These are phyloP conservation scores for Colletotrichum sp. DNA, from an alignment of 2,329 filamentous ascomycete species.

Conservation along the genomic window DNA sequence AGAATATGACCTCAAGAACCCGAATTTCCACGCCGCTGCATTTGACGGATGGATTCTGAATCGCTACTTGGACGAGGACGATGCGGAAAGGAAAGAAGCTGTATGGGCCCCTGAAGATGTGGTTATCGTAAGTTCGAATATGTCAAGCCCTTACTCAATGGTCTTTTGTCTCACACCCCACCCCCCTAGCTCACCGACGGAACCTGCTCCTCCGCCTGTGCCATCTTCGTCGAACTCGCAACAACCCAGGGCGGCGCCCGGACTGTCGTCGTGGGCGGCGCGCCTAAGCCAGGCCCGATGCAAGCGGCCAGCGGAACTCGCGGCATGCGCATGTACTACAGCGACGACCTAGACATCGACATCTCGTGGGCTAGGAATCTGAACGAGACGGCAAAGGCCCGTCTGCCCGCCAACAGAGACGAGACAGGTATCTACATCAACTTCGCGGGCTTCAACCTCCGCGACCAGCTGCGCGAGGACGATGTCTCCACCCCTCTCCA, in stretches of 20 bases:
- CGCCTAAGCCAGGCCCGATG: slow-evolving; percentile 54
- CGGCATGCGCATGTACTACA: slow-evolving; percentile 46
- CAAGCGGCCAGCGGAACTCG: slow-evolving; percentile 63
- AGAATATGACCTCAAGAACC: slow-evolving; percentile 2
- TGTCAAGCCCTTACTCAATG: accelerated
- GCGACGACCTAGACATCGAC: slow-evolving; percentile 21
- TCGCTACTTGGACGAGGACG: not conserved
- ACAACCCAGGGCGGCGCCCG: slow-evolving; percentile 56
- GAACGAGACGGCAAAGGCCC: not conserved
- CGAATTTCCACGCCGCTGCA: not conserved
- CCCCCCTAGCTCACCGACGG: slow-evolving; percentile 51
- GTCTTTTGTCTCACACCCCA: not conserved
- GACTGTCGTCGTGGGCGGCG: slow-evolving; percentile 64
- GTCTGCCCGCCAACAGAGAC: not conserved
- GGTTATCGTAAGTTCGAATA: not conserved
- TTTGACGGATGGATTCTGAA: slow-evolving; percentile 3
- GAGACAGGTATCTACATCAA: slow-evolving; percentile 5
- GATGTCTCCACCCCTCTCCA: slow-evolving; percentile 51
- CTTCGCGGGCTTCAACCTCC: slow-evolving; percentile 1
- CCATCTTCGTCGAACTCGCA: slow-evolving; percentile 63
- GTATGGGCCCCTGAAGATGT: not conserved
- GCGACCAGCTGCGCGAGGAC: slow-evolving; percentile 11
- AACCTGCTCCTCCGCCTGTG: slow-evolving; percentile 64
- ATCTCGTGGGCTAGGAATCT: not conserved
- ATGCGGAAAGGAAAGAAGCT: not conserved